Base-by-base conservation (phyloP, 345 rosid genomes). In the Moricandia moricandioides region DNA sequence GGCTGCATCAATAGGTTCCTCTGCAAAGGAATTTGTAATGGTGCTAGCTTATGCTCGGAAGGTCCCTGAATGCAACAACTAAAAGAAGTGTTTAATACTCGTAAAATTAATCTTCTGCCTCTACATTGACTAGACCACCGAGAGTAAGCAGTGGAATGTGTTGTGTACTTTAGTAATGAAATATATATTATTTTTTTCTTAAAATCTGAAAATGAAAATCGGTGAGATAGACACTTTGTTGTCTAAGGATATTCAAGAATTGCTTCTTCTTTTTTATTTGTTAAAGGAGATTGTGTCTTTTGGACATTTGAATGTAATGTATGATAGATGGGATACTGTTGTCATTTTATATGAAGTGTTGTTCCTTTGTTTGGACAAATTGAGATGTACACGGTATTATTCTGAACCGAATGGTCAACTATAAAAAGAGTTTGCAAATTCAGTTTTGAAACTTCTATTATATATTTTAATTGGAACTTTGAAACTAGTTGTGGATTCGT, bases 11-110 rank as follows among this genome's bases (percentile, higher is more conserved):
- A 80, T 90, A 14, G 99, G 99, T 62, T 87, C 96, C 8, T 89
- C 98, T 0, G 99, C 98, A 0, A 92, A 89, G 84, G 99, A 95
- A 39, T 95, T 86, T 65, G 84, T 95, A 10, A 92, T 95, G 99
- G 96, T 89, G 69, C 80, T 95, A 59, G 86, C 83, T 8, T 95
- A 95, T 70, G 81, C 88, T 57, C 87, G 94, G 55, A 92, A 86
- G 82, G 64, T 47, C 61, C 82, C 81, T 9, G 72, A 77, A 62
- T 16, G 40, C 67, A 78, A 68, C 74, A 73, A 78, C 61, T 73
- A 56, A 73, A 27, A 61, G 29, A 60, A 66, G 1, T 39, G 6
- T 35, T 69, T 5, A 60, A 75, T 39, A 26, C 37, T 68, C 64
- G 5, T 69, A n/a, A n/a, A n/a, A n/a, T n/a, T n/a, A n/a, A n/a